Base-by-base conservation (phyloP, 345 rosid species). In the Jatropha curcas region DNA sequence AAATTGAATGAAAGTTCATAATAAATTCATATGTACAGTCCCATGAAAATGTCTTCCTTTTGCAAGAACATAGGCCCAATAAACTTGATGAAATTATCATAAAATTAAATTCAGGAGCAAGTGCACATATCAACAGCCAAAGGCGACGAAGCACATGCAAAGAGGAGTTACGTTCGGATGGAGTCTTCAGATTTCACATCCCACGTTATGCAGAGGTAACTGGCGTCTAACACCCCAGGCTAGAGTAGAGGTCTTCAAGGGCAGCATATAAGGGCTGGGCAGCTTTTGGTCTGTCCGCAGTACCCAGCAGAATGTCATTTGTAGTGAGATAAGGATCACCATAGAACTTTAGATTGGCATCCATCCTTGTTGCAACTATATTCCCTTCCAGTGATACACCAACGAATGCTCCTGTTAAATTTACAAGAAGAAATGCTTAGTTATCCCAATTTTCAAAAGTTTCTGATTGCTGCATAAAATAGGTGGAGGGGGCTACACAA, bases 381-480 rank as follows among this genome's bases (percentile, higher is more conserved):
- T 90, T 96, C 51, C 99, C 97, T 86, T 96, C 98, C 17, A 96
- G 84, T 7, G 98, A 96, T 74, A 90, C 96, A 63, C 98, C 99
- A 65, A 93, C 88, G 70, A 96, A 96, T n/a, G 97, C 98, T 41
- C 99, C 99, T 95, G 79, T 74, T 67, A 69, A 28, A 53, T 22
- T 50, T 60, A 61, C 71, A 65, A 60, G 22, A 72, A 64, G 10
- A 46, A 1, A 59, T 45, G 24, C 37, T 67, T 60, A 70, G 37
- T 34, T 34, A n/a, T 51, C 41, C 39, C n/a, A 16, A 61, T 17
- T 59, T 12, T n/a, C 70, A 37, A 65, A n/a, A 25, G 57, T 35
- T 35, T 33, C 31, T 14, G 7, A 17, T 45, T 4, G 41, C 33
- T 13, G 60, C 30, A 43, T 14, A 22, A 33, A 20, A 19, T 56